Evolutionary conservation across 352 stramenopile genomes (phyloP).

Genomic region (Phytopythium oedochilum): DNA sequence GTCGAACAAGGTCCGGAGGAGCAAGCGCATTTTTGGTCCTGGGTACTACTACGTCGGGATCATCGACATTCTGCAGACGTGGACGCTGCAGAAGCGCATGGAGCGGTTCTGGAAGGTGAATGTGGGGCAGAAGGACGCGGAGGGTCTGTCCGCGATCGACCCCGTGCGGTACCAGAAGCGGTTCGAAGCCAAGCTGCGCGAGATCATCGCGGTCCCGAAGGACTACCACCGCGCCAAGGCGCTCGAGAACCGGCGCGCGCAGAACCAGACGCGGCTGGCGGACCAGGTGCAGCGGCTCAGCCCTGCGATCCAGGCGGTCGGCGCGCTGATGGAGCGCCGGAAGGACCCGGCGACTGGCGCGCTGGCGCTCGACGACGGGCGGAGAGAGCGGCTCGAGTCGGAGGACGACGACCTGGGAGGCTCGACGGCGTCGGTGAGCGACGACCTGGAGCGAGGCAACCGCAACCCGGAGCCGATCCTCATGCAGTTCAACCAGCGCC

Average conservation of each 20-base stretch:
- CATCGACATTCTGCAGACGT: slow-evolving; percentile 90
- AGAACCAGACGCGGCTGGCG: slow-evolving; percentile 12
- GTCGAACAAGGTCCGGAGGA: slow-evolving; percentile 60
- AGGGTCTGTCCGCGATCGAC: slow-evolving; percentile 83
- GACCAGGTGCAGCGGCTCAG: slow-evolving; percentile 30
- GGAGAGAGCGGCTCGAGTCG: slow-evolving; percentile 24
- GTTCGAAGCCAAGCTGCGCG: slow-evolving; percentile 78
- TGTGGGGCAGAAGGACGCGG: slow-evolving; percentile 55
- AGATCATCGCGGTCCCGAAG: slow-evolving; percentile 78
- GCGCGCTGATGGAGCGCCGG: slow-evolving; percentile 18
- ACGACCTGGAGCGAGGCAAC: slow-evolving; percentile 47
- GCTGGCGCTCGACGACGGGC: slow-evolving; percentile 10
- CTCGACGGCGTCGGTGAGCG: slow-evolving; percentile 13
- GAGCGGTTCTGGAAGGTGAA: slow-evolving; percentile 85
- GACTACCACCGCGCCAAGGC: slow-evolving; percentile 30
- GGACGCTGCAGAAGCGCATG: slow-evolving; percentile 75
- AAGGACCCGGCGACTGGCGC: slow-evolving; percentile 1
- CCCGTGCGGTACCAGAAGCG: slow-evolving; percentile 67
- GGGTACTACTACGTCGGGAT: slow-evolving; percentile 89
- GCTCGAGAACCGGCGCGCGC: slow-evolving; percentile 7
- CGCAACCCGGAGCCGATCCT: slow-evolving; percentile 52
- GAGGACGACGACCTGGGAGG: slow-evolving; percentile 21
- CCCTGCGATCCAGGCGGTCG: slow-evolving; percentile 25
- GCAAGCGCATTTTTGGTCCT: slow-evolving; percentile 73
- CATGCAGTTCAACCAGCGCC: slow-evolving; percentile 41